Evolutionary conservation across 2,329 filamentous ascomycete genomes (phyloP).

Genomic region (Macrophomina tecta): DNA sequence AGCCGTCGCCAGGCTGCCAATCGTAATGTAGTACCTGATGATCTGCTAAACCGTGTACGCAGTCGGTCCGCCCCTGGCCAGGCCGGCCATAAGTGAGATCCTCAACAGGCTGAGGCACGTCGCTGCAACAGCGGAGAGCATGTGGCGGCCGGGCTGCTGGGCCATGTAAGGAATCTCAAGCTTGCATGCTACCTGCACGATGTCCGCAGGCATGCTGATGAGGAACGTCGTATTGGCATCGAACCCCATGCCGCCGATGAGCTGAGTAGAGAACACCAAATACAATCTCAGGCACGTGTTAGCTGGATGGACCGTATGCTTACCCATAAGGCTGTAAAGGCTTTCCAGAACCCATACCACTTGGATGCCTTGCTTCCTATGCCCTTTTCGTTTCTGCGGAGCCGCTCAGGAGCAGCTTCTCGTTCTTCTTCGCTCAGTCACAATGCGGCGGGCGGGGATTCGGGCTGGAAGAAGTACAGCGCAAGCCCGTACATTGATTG

Average conservation of each 20-base stretch:
- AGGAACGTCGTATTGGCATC: conserved; percentile 4
- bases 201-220: background rate
- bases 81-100: conserved; percentile 3
- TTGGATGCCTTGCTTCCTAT: conserved; percentile 20
- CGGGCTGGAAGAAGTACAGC: conserved; percentile 60
- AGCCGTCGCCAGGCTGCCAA: conserved; percentile 3
- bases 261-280: conserved; percentile 1
- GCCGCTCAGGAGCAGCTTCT: conserved; percentile 62
- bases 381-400: conserved; percentile 50
- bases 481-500: background rate
- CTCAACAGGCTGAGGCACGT: conserved; percentile 10
- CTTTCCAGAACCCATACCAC: conserved; percentile 23
- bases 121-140: conserved; percentile 2
- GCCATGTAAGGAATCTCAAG: background rate
- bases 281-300: too few relatives aligned
- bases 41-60: conserved; percentile 2
- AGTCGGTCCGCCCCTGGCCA: background rate
- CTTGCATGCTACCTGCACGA: background rate
- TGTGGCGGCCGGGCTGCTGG: background rate
- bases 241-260: conserved; percentile 14
- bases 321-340: conserved; percentile 24
- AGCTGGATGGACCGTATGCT: background rate
- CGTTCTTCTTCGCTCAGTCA: conserved; percentile 64
- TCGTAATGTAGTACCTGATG: conserved; percentile 10
- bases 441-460: conserved; percentile 66